A percentile compares a stretch with the other conserved stretches of the same genome.
These are phyloP conservation scores for Aschersonia sp. DNA, from an alignment of 2,329 filamentous ascomycete genomes.

Conservation along the genomic window DNA sequence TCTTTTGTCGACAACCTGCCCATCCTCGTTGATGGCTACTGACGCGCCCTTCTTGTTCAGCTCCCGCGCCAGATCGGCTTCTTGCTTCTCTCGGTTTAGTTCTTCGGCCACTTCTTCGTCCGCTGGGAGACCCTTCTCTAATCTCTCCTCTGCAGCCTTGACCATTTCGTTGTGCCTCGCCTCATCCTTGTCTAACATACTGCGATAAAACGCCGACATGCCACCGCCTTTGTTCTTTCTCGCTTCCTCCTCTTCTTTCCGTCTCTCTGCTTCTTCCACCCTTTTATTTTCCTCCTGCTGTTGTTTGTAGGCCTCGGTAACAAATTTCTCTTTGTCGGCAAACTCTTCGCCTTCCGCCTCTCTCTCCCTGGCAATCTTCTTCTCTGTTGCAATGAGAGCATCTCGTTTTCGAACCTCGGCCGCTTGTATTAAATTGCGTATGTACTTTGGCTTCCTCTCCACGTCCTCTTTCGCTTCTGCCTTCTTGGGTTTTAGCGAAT, in stretches of 20 bases:
- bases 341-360: constrained; percentile 72
- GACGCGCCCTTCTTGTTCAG: constrained; percentile 46
- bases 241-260: constrained; percentile 47
- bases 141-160: constrained; percentile 46
- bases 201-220: constrained; percentile 68
- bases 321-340: constrained; percentile 73
- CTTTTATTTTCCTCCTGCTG: constrained; percentile 63
- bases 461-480: constrained; percentile 37
- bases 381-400: constrained; percentile 64
- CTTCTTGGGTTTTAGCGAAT: constrained; percentile 56
- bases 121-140: constrained; percentile 20
- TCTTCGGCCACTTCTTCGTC: constrained; percentile 16
- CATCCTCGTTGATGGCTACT: constrained; percentile 67
- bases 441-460: constrained; percentile 62
- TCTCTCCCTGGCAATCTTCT: constrained; percentile 62
- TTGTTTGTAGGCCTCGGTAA: constrained; percentile 68
- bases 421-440: constrained; percentile 57
- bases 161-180: constrained; percentile 54
- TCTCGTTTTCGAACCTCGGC: constrained; percentile 68
- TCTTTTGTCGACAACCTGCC: constrained; percentile 72
- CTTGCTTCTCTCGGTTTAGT: constrained; percentile 38
- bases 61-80: constrained; percentile 51
- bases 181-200: constrained; percentile 58
- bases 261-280: constrained; percentile 58
- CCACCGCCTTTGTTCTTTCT: constrained; percentile 50